These are phyloP conservation scores for Termitomyces titanicus DNA, from an alignment of 768 basidiomycete genomes.

Conservation along the genomic window DNA sequence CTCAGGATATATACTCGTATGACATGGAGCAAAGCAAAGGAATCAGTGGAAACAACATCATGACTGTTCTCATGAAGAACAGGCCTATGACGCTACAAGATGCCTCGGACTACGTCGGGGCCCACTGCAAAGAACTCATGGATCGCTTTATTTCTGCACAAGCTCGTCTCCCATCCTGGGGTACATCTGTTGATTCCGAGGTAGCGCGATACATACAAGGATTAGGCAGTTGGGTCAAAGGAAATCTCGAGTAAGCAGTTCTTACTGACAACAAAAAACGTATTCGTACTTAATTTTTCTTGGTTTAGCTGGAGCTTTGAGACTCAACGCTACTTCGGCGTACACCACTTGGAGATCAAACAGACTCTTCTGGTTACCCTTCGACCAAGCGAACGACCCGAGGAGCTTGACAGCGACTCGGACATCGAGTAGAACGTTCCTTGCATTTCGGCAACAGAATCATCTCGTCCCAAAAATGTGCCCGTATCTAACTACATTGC, in stretches of 20 bases:
- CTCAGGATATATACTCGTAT: conserved; percentile 68
- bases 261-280: not conserved
- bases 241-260: conserved; percentile 52
- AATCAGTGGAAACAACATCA: conserved; percentile 60
- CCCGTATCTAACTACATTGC: too few species aligned
- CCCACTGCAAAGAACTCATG: conserved; percentile 47
- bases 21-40: conserved; percentile 71
- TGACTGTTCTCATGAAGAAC: conserved; percentile 64
- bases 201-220: conserved; percentile 52
- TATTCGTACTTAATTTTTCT: conserved; percentile 14
- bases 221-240: conserved; percentile 57
- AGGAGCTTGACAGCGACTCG: conserved; percentile 33
- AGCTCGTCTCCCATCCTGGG: conserved; percentile 45
- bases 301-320: conserved; percentile 60
- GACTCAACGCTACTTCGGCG: conserved; percentile 65
- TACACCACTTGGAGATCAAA: conserved; percentile 48
- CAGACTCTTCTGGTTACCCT: conserved; percentile 42
- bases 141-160: conserved; percentile 44
- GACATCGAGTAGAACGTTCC: conserved; percentile 31
- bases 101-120: conserved; percentile 55
- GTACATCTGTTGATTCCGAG: conserved; percentile 43
- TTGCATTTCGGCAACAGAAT: not conserved
- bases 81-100: conserved; percentile 51
- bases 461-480: too few species aligned
- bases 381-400: conserved; percentile 33